These are phyloP conservation scores for Thelephora terrestris DNA, from an alignment of 1,284 basidiomycete species.

Conservation along the genomic window DNA sequence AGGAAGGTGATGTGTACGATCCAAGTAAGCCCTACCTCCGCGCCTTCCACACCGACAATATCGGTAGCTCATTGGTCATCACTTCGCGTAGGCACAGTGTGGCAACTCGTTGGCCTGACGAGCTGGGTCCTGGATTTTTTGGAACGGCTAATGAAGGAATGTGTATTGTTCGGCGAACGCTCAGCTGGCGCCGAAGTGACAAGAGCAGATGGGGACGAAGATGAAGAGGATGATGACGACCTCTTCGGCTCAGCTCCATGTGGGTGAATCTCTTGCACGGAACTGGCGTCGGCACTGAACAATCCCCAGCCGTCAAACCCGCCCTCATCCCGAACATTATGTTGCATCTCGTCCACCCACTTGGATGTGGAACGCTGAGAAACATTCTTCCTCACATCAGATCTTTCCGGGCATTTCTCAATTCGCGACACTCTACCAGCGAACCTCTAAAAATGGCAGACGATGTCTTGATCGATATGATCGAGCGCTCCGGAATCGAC, in stretches of 20 bases:
- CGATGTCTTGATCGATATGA: slow-evolving; percentile 46
- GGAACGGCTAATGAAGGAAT: slow-evolving; percentile 56
- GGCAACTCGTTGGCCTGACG: slow-evolving; percentile 54
- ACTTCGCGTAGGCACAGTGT: slow-evolving; percentile 42
- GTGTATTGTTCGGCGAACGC: slow-evolving; percentile 33
- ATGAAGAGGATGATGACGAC: slow-evolving; percentile 12
- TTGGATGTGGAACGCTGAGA: slow-evolving; percentile 39
- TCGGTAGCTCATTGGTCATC: neutral
- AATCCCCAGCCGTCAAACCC: slow-evolving; percentile 2
- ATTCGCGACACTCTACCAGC: slow-evolving; percentile 37
- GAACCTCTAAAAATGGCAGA: slow-evolving; percentile 55
- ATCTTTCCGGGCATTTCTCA: slow-evolving; percentile 42
- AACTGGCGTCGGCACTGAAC: neutral
- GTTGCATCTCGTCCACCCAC: slow-evolving; percentile 52
- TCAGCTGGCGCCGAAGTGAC: neutral
- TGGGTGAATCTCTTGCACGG: slow-evolving; percentile 7
- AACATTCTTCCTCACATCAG: slow-evolving; percentile 44
- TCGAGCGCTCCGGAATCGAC: slow-evolving; percentile 54
- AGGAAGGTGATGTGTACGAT: slow-evolving; percentile 52
- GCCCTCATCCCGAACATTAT: slow-evolving; percentile 30
- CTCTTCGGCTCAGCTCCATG: slow-evolving; percentile 14
- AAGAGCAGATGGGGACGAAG: slow-evolving; percentile 2
- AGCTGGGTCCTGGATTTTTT: slow-evolving; percentile 50
- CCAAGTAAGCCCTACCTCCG: slow-evolving; percentile 30
- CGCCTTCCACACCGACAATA: neutral